phyloP scores from a whole-genome alignment of 192 early-diverging fungal genomes.

The Spizellomyces sp. region DNA sequence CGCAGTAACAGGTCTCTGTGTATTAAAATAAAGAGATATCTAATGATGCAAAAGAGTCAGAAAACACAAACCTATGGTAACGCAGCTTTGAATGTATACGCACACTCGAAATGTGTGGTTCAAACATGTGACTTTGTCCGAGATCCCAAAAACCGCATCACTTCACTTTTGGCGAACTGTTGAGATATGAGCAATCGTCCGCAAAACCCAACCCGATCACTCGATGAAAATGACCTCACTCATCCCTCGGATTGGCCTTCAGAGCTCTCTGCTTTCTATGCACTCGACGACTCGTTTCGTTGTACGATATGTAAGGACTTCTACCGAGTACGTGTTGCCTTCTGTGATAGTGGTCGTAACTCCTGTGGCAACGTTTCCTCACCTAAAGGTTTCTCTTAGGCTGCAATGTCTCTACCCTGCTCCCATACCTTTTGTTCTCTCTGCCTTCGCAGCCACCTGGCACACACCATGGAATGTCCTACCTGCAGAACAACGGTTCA shows the following conservation, averaged over 20 bases:
- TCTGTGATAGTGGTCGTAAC: constrained; percentile 18
- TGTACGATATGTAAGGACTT: constrained; percentile 81
- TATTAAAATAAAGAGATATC: too few species aligned
- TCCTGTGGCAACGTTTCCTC: background rate
- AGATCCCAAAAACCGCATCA: too few species aligned
- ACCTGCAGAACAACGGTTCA: constrained; percentile 54
- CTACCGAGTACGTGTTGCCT: constrained; percentile 59
- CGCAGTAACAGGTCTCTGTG: background rate
- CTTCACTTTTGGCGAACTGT: too few species aligned
- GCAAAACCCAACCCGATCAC: too few species aligned
- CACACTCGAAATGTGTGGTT: too few species aligned
- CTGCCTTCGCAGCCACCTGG: constrained; percentile 67
- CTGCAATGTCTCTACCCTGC: constrained; percentile 46
- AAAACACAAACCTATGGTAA: too few species aligned
- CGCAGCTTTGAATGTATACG: too few species aligned
- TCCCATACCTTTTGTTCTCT: constrained; percentile 78
- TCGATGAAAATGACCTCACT: constrained; percentile 47
- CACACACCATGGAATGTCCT: constrained; percentile 64
- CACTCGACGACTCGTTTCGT: constrained; percentile 68
- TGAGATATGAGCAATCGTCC: too few species aligned
- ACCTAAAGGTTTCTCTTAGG: constrained; percentile 3
- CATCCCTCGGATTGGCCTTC: constrained; percentile 72
- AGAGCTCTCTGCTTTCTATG: constrained; percentile 43
- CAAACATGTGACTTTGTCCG: too few species aligned
- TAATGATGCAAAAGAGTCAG: too few species aligned